Conservation (phyloP, 176 grass and related monocot species). For the Zoysia japonica region DNA sequence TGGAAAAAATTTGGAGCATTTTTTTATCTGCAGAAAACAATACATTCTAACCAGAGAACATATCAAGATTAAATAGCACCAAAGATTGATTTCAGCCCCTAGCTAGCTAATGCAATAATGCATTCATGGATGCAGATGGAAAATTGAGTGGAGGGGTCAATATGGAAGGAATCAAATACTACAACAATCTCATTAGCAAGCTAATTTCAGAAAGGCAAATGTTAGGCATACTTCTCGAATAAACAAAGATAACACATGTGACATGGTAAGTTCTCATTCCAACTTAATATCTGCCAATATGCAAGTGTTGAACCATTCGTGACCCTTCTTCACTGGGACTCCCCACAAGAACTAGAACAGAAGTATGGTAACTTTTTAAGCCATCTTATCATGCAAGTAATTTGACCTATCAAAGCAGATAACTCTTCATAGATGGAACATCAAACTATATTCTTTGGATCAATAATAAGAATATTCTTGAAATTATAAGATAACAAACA, state of each 20-base stretch:
- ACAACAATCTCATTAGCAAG: constrained; percentile 72
- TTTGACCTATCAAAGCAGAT: constrained; percentile 3
- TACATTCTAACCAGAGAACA: constrained; percentile 4
- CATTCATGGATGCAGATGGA: constrained; percentile 56
- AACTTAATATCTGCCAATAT: constrained; percentile 25
- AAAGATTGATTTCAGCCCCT: not conserved
- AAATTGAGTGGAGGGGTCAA: constrained; percentile 69
- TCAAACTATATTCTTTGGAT: constrained; percentile 7
- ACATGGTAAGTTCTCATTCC: not conserved
- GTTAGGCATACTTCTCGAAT: not conserved
- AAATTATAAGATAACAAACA: not conserved
- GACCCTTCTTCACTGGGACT: constrained; percentile 93
- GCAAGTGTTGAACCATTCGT: constrained; percentile 78
- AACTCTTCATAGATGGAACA: not conserved
- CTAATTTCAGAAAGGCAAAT: constrained; percentile 74
- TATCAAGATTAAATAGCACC: not conserved
- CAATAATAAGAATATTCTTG: constrained; percentile 12
- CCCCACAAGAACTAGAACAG: constrained; percentile 75
- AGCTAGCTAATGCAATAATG: constrained; percentile 5
- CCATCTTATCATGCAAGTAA: constrained; percentile 63
- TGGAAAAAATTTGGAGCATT: constrained; percentile 8
- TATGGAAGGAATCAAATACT: constrained; percentile 82
- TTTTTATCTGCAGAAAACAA: constrained; percentile 9
- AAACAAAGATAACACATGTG: not conserved
- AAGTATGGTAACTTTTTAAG: constrained; percentile 75